Evolutionary conservation across 2,329 filamentous ascomycete species (phyloP).

Genomic region (Raffaelea arxii): DNA sequence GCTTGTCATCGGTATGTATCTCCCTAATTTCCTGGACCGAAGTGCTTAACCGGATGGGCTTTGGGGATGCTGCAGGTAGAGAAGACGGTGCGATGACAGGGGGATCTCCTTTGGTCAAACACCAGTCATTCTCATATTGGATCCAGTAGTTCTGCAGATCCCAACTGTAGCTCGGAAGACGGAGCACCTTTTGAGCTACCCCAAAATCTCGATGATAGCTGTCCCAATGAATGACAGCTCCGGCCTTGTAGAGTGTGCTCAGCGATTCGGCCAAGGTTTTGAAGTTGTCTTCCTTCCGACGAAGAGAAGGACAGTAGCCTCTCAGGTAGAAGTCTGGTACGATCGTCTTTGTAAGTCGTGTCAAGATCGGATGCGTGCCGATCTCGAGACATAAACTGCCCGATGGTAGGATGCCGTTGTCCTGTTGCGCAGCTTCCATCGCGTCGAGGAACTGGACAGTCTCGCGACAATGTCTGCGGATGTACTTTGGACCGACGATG

Average conservation of each 20-base stretch:
- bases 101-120: constrained; percentile 50
- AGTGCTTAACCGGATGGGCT: constrained; percentile 1
- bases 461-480: background rate
- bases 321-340: constrained; percentile 7
- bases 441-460: background rate
- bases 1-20: background rate
- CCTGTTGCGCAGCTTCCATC: background rate
- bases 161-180: constrained; percentile 59
- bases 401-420: background rate
- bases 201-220: constrained; percentile 57
- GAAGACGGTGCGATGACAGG: background rate
- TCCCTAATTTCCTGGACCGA: background rate
- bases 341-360: background rate
- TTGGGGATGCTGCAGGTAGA: background rate
- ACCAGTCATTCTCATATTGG: constrained; percentile 51
- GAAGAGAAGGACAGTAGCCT: constrained; percentile 35
- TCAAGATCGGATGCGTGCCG: background rate
- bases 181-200: constrained; percentile 45
- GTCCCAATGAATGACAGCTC: constrained; percentile 54
- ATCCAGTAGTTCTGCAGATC: constrained; percentile 67
- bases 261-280: constrained; percentile 41
- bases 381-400: background rate
- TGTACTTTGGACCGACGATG: background rate
- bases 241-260: constrained; percentile 39
- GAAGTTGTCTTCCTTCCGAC: constrained; percentile 46